Conservation (phyloP, 1,139 yeast genomes). For the Yamadazyma siamensis region DNA sequence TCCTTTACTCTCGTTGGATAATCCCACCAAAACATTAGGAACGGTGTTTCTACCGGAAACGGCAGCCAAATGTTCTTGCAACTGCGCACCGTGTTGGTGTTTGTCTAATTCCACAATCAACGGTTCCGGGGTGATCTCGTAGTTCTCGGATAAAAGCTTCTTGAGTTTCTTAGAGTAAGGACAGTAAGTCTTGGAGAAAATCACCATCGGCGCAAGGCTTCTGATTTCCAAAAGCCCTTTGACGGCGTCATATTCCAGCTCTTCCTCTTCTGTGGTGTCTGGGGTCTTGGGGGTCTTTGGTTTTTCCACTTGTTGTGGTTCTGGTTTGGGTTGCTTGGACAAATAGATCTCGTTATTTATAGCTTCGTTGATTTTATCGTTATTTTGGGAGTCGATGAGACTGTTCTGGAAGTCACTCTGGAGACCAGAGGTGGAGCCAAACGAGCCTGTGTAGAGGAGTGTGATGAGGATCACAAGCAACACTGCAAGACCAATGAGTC, state of each 20-base stretch:
- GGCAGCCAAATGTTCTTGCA: constrained; percentile 57
- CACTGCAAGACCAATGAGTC: constrained; percentile 17
- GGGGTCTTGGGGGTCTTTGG: constrained; percentile 4
- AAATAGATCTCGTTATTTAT: constrained; percentile 37
- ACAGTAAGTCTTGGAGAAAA: constrained; percentile 68
- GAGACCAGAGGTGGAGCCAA: constrained; percentile 2
- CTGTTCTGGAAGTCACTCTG: constrained; percentile 9
- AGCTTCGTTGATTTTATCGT: constrained; percentile 37
- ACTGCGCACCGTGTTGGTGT: constrained; percentile 61
- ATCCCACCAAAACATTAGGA: constrained; percentile 67
- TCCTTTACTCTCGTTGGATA: constrained; percentile 54
- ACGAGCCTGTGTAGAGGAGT: constrained; percentile 13
- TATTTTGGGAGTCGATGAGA: constrained; percentile 31
- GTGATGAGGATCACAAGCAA: constrained; percentile 15
- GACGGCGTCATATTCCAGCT: constrained; percentile 50
- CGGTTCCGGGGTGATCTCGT: constrained; percentile 70
- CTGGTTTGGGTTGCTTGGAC: constrained; percentile 9
- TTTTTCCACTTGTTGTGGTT: constrained; percentile 4
- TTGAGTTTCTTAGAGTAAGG: constrained; percentile 77
- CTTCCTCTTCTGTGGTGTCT: constrained; percentile 5
- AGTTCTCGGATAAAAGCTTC: constrained; percentile 57
- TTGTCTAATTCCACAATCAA: constrained; percentile 77
- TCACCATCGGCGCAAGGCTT: constrained; percentile 62
- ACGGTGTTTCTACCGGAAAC: constrained; percentile 65
- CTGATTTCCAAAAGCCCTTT: constrained; percentile 59